Evolutionary conservation across 257 asterid genomes (phyloP).

Genomic region (Jacaranda mimosifolia): DNA sequence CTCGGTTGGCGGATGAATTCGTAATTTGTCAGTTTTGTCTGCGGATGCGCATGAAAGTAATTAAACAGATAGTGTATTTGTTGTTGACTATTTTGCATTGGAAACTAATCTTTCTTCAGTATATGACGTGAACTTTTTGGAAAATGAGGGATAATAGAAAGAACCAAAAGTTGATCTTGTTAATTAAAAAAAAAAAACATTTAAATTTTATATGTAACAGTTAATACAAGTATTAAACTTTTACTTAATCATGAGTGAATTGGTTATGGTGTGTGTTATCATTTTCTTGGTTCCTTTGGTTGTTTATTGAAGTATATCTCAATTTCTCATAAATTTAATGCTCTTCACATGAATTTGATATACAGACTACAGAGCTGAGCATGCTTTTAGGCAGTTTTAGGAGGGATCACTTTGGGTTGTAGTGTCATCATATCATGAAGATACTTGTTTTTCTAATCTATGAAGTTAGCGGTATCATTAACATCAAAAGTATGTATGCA

Average conservation of each 20-base stretch:
- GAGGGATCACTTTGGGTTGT: background rate
- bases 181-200: too few relatives aligned
- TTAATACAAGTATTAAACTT: background rate
- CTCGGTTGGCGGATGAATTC: conserved; percentile 1
- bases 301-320: too few relatives aligned
- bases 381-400: background rate
- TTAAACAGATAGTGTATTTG: background rate
- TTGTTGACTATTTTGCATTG: background rate
- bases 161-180: background rate
- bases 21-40: conserved; percentile 19
- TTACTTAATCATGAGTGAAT: background rate
- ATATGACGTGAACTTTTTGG: background rate
- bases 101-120: conserved; percentile 1
- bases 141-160: background rate
- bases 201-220: background rate
- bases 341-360: background rate
- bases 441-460: conserved; percentile 2
- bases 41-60: background rate
- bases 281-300: too few relatives aligned
- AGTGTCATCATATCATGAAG: background rate
- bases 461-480: background rate
- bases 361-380: conserved; percentile 5
- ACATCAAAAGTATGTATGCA: background rate
- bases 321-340: too few relatives aligned
- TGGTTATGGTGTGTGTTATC: too few relatives aligned